Evolutionary conservation across 2,329 filamentous ascomycete species (phyloP), one percentile per base, ranked within the genome.

Genomic region (Magnaporthales sp.): DNA sequence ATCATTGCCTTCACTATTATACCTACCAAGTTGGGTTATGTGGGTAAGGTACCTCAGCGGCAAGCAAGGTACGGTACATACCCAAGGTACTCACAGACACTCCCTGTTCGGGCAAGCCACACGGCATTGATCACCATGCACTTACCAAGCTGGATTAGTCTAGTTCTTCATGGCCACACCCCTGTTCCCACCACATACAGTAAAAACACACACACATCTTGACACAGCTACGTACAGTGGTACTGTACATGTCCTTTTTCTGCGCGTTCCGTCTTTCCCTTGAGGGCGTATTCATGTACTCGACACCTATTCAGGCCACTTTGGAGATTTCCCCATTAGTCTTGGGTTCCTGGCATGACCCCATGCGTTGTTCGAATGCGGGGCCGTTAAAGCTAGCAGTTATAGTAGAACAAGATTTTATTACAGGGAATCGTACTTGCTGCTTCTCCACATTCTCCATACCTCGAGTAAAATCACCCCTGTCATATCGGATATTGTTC

Each of bases 71-170:
- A 38, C 32, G 9, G 13, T 62, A n/a, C 15, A 22, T 63, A 24
- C 24, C 30, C 30, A 31, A 63, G 61, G 27, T 24, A 24, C n/a
- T 26, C 26, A 38, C 22, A 24, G n/a, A 54, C 19, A 24, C 30
- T 29, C 63, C 32, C 63, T 27, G 31, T 29, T 51, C 10, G 19
- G 13, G 19, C 11, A 26, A 29, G 32, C 32, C 46, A 67, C 65
- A 67, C 68, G 68, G 68, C 73, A 74, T 74, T 73, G 70, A 74
- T 68, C 67, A 65, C 67, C 63, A 66, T 66, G 66, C 56, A 58
- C 64, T 64, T 65, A 68, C 67, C 54, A 69, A 46, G 38, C 19
- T 46, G 38, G n/a, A 46, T n/a, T 46, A 46, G 15, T 46, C 38
- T 19, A 46, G 38, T 46, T 19, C 38, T n/a, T 46, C 38, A 46